A percentile compares a stretch with the other conserved stretches of the same genome.
phyloP scores from a whole-genome alignment of 495 filamentous ascomycete genomes.

The Penicillium canescens region DNA sequence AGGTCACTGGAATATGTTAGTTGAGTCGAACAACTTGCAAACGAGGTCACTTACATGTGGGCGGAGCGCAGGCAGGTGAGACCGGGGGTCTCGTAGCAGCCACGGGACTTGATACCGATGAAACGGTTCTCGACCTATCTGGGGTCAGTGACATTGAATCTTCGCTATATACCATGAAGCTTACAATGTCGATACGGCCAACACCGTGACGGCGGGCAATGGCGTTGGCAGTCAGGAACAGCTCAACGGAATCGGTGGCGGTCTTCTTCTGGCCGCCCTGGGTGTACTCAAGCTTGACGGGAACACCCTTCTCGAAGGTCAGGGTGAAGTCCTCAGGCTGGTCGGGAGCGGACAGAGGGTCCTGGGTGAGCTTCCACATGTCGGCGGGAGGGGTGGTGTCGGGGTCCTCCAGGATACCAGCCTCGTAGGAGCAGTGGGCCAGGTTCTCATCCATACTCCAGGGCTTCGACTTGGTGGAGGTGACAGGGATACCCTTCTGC shows the following conservation, averaged over 20 bases:
- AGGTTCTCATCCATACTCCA: constrained; percentile 85
- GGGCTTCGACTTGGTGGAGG: constrained; percentile 82
- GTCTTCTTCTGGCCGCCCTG: constrained; percentile 53
- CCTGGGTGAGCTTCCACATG: constrained; percentile 82
- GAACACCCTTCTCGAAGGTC: constrained; percentile 83
- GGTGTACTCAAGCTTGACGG: constrained; percentile 65
- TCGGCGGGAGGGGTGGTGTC: constrained; percentile 64
- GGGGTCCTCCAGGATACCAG: constrained; percentile 62
- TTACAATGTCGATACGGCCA: constrained; percentile 86
- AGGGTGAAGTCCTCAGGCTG: constrained; percentile 75
- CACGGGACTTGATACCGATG: constrained; percentile 83
- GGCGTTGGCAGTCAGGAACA: constrained; percentile 78
- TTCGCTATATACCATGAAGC: not conserved
- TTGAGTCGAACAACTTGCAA: not conserved
- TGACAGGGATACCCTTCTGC: constrained; percentile 78
- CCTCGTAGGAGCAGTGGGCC: constrained; percentile 90
- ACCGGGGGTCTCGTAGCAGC: constrained; percentile 85
- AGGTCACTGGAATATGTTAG: constrained; percentile 53
- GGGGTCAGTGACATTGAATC: too few species aligned
- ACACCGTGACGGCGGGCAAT: constrained; percentile 78
- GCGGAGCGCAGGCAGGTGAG: constrained; percentile 73
- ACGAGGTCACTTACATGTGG: constrained; percentile 52
- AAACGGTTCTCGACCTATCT: constrained; percentile 72
- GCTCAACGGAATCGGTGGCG: constrained; percentile 71
- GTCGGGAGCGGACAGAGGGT: constrained; percentile 75